Evolutionary conservation across 345 rosid genomes (phyloP).

Genomic region (Erucastrum elatum): DNA sequence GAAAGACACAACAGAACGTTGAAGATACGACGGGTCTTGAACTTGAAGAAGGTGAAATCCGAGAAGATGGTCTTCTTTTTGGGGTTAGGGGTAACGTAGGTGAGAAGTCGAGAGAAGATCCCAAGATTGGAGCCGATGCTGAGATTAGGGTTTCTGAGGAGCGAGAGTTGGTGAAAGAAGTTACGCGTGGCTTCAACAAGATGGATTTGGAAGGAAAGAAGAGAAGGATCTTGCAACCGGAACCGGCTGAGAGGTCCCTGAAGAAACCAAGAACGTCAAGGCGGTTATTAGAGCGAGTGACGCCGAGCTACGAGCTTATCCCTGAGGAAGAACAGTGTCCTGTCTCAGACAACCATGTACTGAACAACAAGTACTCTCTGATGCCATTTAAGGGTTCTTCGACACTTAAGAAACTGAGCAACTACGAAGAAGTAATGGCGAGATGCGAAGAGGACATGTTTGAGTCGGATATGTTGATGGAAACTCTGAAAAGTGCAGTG

Average conservation of each 20-base stretch:
- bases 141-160: neutral
- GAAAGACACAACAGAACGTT: neutral
- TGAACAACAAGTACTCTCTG: neutral
- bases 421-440: neutral
- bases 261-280: neutral
- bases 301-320: neutral
- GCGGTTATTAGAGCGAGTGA: neutral
- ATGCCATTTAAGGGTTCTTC: too few relatives aligned
- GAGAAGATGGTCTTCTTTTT: neutral
- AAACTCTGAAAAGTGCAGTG: neutral
- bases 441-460: constrained; percentile 17
- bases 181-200: neutral
- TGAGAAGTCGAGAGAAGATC: neutral
- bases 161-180: neutral
- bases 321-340: neutral
- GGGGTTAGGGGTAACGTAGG: neutral
- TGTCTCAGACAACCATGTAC: neutral
- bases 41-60: constrained; percentile 5
- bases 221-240: neutral
- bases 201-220: neutral
- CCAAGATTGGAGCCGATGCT: neutral
- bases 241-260: neutral
- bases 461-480: neutral
- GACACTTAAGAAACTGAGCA: neutral
- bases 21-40: neutral